Percentiles rank a stretch among this genome's conserved stretches.
phyloP scores from a whole-genome alignment of 2,329 filamentous ascomycete genomes.

The Sordariomycetes sp. region DNA sequence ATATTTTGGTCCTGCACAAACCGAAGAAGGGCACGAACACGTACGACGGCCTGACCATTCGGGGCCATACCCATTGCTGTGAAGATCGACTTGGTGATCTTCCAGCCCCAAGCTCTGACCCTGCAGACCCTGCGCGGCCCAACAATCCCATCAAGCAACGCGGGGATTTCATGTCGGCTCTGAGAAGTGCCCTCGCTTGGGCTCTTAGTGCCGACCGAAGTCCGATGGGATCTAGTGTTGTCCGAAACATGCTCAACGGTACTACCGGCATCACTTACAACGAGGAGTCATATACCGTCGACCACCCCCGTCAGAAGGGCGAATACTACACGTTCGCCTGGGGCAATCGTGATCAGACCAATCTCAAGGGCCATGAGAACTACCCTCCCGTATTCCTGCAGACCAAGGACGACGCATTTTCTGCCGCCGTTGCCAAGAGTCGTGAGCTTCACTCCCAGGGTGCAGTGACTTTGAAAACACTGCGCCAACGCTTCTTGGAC shows the following conservation, averaged over 20 bases:
- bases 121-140: not conserved
- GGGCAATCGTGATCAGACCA: not conserved
- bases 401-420: not conserved
- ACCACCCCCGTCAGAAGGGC: not conserved
- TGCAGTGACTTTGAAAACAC: not conserved
- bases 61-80: not conserved
- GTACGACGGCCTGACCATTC: not conserved
- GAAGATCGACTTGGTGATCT: not conserved
- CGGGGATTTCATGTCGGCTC: not conserved
- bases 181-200: not conserved
- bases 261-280: not conserved
- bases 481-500: not conserved
- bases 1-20: slow-evolving; percentile 30
- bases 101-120: not conserved
- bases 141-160: not conserved
- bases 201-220: not conserved
- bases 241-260: not conserved
- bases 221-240: not conserved
- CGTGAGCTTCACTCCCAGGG: not conserved
- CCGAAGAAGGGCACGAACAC: slow-evolving; percentile 11
- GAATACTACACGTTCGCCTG: not conserved
- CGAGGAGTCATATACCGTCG: not conserved
- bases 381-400: not conserved
- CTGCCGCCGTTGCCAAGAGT: not conserved
- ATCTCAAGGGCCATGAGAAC: not conserved